These are phyloP conservation scores for Amanita rimosa DNA, from an alignment of 768 basidiomycete species.

Conservation along the genomic window DNA sequence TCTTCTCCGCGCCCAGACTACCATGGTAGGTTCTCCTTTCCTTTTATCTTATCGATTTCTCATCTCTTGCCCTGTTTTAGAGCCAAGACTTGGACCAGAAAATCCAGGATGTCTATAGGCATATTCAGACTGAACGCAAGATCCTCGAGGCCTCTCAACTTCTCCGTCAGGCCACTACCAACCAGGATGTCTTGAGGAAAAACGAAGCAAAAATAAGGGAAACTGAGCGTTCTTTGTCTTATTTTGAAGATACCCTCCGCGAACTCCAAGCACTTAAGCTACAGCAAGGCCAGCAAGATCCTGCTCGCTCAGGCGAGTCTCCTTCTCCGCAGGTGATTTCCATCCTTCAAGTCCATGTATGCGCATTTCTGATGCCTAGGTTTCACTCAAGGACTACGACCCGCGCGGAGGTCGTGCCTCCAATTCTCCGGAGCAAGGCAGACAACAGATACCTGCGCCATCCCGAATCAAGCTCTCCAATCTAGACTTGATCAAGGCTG, in stretches of 20 bases:
- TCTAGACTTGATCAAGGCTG: constrained; percentile 92
- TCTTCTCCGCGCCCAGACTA: constrained; percentile 8
- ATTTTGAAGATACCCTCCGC: constrained; percentile 79
- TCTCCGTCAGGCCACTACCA: constrained; percentile 72
- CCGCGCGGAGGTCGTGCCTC: constrained; percentile 24
- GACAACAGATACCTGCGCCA: constrained; percentile 27
- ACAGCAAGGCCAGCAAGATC: constrained; percentile 46
- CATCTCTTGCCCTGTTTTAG: constrained; percentile 17
- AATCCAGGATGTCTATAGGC: constrained; percentile 83
- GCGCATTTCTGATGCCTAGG: constrained; percentile 22
- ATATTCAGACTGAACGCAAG: constrained; percentile 89
- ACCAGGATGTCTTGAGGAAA: constrained; percentile 74
- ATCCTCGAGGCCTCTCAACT: constrained; percentile 77
- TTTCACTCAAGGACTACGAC: constrained; percentile 44
- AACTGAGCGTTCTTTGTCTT: constrained; percentile 71
- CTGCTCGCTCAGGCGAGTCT: constrained; percentile 37
- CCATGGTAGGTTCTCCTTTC: constrained; percentile 15
- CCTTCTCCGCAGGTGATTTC: constrained; percentile 29
- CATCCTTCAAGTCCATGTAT: constrained; percentile 6
- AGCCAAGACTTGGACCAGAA: constrained; percentile 78
- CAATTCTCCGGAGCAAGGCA: constrained; percentile 24
- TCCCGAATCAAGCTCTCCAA: constrained; percentile 67
- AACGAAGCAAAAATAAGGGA: constrained; percentile 84
- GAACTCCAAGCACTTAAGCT: constrained; percentile 68
- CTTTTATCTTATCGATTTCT: constrained; percentile 10